phyloP scores from a whole-genome alignment of 1,139 yeast species.

The Zygosaccharomyces pseudobailii region DNA sequence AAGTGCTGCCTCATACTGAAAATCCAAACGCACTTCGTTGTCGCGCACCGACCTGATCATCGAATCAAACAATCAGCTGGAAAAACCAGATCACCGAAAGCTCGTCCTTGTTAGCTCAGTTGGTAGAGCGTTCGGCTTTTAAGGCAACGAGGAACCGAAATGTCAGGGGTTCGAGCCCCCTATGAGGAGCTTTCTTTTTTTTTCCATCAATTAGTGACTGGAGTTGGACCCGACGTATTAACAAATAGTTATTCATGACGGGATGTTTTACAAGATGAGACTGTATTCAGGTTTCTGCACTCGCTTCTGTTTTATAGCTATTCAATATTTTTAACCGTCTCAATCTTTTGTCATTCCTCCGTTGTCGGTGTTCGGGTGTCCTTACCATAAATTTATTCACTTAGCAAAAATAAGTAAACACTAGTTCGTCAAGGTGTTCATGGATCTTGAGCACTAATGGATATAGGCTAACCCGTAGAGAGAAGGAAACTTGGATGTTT shows the following conservation, averaged over 20 bases:
- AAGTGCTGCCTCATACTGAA: too few relatives aligned
- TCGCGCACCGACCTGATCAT: too few relatives aligned
- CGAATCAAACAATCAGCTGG: too few relatives aligned
- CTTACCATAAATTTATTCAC: not conserved
- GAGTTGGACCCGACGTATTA: too few relatives aligned
- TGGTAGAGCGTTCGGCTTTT: slow-evolving; percentile 35
- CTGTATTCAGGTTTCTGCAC: too few relatives aligned
- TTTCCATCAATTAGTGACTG: slow-evolving; percentile 5
- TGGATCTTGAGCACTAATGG: not conserved
- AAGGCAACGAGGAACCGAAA: slow-evolving; percentile 31
- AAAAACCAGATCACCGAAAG: too few relatives aligned
- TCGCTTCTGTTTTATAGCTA: too few relatives aligned
- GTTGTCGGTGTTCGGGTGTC: not conserved
- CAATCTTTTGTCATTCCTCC: not conserved
- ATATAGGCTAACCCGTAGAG: not conserved
- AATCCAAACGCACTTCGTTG: too few relatives aligned
- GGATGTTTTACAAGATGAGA: too few relatives aligned
- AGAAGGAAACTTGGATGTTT: not conserved
- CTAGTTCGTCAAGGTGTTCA: not conserved
- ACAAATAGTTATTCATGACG: too few relatives aligned
- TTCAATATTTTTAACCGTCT: not conserved
- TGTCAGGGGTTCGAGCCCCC: slow-evolving; percentile 34
- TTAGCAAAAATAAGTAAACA: not conserved
- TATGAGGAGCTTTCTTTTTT: slow-evolving; percentile 27
- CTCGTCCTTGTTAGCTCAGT: slow-evolving; percentile 32